phyloP scores from a whole-genome alignment of 2,329 filamentous ascomycete genomes.

The Nemania sp. region DNA sequence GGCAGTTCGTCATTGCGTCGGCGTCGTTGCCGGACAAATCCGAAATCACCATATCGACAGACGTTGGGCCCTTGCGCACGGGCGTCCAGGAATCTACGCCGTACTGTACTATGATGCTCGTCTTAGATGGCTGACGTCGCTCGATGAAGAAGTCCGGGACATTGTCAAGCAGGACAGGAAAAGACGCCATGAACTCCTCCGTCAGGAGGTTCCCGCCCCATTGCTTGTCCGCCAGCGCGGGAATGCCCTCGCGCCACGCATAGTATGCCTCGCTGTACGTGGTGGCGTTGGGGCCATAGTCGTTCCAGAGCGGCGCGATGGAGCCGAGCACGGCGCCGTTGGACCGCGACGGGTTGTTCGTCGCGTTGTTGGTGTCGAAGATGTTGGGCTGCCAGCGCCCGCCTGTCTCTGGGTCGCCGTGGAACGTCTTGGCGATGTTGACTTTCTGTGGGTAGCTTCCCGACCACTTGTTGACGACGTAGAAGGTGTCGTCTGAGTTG shows the following conservation, averaged over 20 bases:
- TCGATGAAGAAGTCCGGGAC: constrained; percentile 65
- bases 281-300: constrained; percentile 64
- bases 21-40: constrained; percentile 58
- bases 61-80: neutral
- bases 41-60: constrained; percentile 36
- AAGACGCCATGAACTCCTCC: constrained; percentile 54
- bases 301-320: constrained; percentile 66
- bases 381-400: constrained; percentile 62
- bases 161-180: constrained; percentile 54
- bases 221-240: constrained; percentile 64
- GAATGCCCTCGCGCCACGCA: constrained; percentile 62
- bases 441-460: constrained; percentile 60
- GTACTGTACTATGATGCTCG: constrained; percentile 54
- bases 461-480: constrained; percentile 63
- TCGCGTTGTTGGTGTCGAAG: constrained; percentile 62
- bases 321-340: constrained; percentile 60
- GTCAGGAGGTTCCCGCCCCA: constrained; percentile 63
- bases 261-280: constrained; percentile 66
- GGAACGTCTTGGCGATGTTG: constrained; percentile 60
- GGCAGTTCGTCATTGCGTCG: constrained; percentile 55
- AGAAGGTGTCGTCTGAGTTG: constrained; percentile 66
- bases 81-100: constrained; percentile 26
- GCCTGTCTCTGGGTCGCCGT: constrained; percentile 55
- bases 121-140: constrained; percentile 53
- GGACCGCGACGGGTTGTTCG: constrained; percentile 58